These are phyloP conservation scores for Naematelia aurantialba DNA, from an alignment of 768 basidiomycete genomes.

Conservation along the genomic window DNA sequence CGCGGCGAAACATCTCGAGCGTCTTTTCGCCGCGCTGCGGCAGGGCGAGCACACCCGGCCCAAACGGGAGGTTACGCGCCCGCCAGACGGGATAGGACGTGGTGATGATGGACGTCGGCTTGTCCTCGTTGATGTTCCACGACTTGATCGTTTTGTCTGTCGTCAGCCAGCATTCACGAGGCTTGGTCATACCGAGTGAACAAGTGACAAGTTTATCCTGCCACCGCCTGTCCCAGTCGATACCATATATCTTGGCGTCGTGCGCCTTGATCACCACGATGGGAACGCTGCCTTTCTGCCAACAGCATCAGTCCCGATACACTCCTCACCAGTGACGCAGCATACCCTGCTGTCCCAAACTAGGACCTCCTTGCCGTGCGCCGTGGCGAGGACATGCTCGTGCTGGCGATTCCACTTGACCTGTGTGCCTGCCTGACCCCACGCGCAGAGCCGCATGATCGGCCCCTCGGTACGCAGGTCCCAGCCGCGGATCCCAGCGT, in stretches of 20 bases:
- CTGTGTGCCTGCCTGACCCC: constrained; percentile 68
- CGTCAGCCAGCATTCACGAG: not conserved
- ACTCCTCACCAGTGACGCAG: constrained; percentile 9
- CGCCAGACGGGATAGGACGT: constrained; percentile 93
- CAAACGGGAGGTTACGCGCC: constrained; percentile 87
- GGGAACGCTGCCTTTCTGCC: constrained; percentile 82
- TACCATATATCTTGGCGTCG: constrained; percentile 89
- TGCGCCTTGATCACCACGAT: constrained; percentile 73
- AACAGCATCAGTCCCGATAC: no score
- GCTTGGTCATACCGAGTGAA: constrained; percentile 69
- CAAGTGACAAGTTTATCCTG: constrained; percentile 86
- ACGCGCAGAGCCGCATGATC: constrained; percentile 58
- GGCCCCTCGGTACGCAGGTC: constrained; percentile 72
- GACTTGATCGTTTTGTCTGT: constrained; percentile 72
- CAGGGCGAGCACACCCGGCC: constrained; percentile 76
- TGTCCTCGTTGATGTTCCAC: constrained; percentile 57
- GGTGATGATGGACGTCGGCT: constrained; percentile 52
- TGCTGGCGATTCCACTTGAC: constrained; percentile 96
- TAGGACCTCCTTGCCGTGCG: constrained; percentile 77
- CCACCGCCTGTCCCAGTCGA: constrained; percentile 82
- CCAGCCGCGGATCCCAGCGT: constrained; percentile 94
- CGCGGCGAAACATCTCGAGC: constrained; percentile 73
- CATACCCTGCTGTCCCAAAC: constrained; percentile 92
- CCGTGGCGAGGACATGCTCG: constrained; percentile 78
- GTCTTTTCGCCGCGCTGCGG: constrained; percentile 82